phyloP scores from a whole-genome alignment of 495 filamentous ascomycete genomes.

The Xylaria cubensis region DNA sequence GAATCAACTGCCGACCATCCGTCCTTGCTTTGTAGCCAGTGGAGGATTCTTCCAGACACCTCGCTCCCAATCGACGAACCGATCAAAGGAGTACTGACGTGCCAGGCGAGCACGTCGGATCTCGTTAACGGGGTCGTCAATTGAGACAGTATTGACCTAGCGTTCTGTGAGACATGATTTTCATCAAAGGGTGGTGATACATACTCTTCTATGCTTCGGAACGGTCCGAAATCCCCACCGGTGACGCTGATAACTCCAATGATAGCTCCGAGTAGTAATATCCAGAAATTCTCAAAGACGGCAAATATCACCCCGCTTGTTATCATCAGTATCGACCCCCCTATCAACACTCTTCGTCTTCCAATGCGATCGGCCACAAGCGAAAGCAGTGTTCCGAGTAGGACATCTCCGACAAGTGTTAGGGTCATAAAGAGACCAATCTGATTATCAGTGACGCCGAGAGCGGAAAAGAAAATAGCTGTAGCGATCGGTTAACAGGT shows the following conservation, averaged over 20 bases:
- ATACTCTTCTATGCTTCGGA: conserved; percentile 81
- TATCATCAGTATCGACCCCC: conserved; percentile 74
- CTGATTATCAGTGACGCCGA: conserved; percentile 70
- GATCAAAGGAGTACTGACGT: conserved; percentile 62
- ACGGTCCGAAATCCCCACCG: conserved; percentile 82
- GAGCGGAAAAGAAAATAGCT: conserved; percentile 63
- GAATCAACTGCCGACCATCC: conserved; percentile 64
- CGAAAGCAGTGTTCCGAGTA: conserved; percentile 77
- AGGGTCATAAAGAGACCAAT: conserved; percentile 90
- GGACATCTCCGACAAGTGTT: conserved; percentile 79
- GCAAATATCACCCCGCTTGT: conserved; percentile 73
- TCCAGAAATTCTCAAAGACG: conserved; percentile 72
- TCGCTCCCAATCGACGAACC: conserved; percentile 72
- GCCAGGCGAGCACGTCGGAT: conserved; percentile 84
- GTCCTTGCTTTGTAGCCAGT: conserved; percentile 53
- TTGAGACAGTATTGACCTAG: conserved; percentile 71
- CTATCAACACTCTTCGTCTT: conserved; percentile 68
- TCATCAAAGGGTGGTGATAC: conserved; percentile 7
- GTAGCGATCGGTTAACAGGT: not conserved
- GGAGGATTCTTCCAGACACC: conserved; percentile 69
- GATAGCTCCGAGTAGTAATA: conserved; percentile 74
- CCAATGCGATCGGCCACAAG: conserved; percentile 77
- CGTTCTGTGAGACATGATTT: conserved; percentile 19
- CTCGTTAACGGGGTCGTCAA: conserved; percentile 66
- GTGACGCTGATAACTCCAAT: conserved; percentile 84